These are phyloP conservation scores for Teunomyces aglyptinius DNA, from an alignment of 805 yeast genomes.

Conservation along the genomic window DNA sequence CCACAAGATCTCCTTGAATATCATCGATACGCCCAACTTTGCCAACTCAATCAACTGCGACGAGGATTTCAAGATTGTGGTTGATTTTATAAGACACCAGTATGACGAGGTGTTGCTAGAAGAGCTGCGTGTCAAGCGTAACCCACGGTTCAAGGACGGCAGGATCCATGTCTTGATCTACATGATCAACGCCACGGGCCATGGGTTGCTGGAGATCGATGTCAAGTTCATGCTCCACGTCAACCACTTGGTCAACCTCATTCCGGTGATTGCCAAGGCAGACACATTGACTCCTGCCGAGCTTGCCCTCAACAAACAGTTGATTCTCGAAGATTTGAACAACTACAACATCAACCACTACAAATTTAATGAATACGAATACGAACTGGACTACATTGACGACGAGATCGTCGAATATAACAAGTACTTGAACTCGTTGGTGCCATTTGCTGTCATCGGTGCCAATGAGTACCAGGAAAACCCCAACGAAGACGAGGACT, in stretches of 20 bases:
- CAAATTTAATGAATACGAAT: constrained; percentile 64
- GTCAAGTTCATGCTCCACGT: constrained; percentile 41
- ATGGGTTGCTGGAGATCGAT: constrained; percentile 43
- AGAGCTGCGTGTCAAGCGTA: constrained; percentile 78
- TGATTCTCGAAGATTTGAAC: constrained; percentile 75
- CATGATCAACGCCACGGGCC: constrained; percentile 46
- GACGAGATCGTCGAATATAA: constrained; percentile 67
- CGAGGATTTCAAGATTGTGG: constrained; percentile 62
- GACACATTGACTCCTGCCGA: constrained; percentile 42
- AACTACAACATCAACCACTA: constrained; percentile 68
- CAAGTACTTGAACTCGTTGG: constrained; percentile 57
- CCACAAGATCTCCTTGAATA: constrained; percentile 70
- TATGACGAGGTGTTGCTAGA: constrained; percentile 80
- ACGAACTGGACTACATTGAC: constrained; percentile 48
- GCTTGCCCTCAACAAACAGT: constrained; percentile 64
- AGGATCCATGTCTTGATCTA: constrained; percentile 64
- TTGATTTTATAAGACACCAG: constrained; percentile 79
- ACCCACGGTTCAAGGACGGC: constrained; percentile 82
- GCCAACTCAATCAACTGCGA: constrained; percentile 73
- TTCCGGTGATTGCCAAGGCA: constrained; percentile 45
- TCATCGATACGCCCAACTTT: constrained; percentile 83
- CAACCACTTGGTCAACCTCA: constrained; percentile 41
- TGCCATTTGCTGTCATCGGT: constrained; percentile 70
- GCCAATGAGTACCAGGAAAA: constrained; percentile 58
- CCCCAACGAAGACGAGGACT: constrained; percentile 34